Conservation (phyloP, 2,329 filamentous ascomycete species). For the Macrophomina phaseolina region DNA sequence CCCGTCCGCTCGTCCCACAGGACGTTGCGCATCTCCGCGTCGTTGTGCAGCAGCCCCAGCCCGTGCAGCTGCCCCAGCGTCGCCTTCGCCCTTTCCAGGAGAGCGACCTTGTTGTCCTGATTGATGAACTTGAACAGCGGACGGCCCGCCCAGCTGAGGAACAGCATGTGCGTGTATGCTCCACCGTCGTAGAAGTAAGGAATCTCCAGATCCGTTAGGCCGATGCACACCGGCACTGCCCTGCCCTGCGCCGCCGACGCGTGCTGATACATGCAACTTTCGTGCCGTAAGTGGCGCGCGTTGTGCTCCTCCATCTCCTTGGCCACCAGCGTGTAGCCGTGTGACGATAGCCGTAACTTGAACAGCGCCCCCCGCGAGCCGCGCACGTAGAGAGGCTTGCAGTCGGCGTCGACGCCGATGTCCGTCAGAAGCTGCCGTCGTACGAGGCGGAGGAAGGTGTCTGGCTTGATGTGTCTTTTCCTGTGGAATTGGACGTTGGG, state of each 20-base stretch:
- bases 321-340: constrained; percentile 53
- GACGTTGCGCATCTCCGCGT: not conserved
- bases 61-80: constrained; percentile 22
- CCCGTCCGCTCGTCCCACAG: not conserved
- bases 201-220: constrained; percentile 33
- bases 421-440: constrained; percentile 38
- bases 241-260: constrained; percentile 34
- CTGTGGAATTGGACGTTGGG: constrained; percentile 48
- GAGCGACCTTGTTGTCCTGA: not conserved
- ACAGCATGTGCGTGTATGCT: constrained; percentile 33
- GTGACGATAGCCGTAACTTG: constrained; percentile 46
- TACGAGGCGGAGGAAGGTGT: constrained; percentile 41
- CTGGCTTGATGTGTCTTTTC: constrained; percentile 34
- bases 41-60: constrained; percentile 26
- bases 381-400: constrained; percentile 35
- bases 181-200: constrained; percentile 36
- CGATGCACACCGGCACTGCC: constrained; percentile 35
- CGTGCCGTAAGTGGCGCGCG: constrained; percentile 30
- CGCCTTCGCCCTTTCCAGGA: not conserved
- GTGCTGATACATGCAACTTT: constrained; percentile 33
- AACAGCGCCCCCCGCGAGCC: constrained; percentile 52
- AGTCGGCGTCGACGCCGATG: constrained; percentile 38
- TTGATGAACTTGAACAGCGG: constrained; percentile 23
- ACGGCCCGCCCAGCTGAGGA: constrained; percentile 35
- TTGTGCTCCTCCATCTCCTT: constrained; percentile 46